A percentile compares a stretch with the other conserved stretches of the same genome.
These are phyloP conservation scores for Funneliformis caledonium DNA, from an alignment of 371 early-diverging fungal species.

Conservation along the genomic window DNA sequence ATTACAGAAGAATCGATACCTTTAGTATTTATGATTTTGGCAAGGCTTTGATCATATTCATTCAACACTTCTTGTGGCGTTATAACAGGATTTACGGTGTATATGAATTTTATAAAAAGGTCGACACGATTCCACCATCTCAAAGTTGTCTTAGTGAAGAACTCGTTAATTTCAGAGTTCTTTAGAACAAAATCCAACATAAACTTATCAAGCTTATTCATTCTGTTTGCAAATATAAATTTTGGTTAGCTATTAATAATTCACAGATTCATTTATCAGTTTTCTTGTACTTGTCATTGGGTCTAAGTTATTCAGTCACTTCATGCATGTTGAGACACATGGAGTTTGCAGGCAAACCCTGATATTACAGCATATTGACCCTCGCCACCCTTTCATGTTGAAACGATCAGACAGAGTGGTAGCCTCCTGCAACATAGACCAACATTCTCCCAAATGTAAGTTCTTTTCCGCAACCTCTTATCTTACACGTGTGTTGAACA, in stretches of 20 bases:
- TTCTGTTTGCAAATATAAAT: no score
- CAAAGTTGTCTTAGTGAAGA: constrained; percentile 15
- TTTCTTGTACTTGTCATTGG: no score
- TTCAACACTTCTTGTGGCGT: constrained; percentile 9
- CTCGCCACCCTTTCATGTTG: neutral
- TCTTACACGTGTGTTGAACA: constrained; percentile 40
- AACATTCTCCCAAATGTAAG: constrained; percentile 4
- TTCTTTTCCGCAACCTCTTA: constrained; percentile 23
- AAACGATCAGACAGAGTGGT: constrained; percentile 11
- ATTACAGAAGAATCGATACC: no score
- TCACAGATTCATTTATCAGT: no score
- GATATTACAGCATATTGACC: neutral
- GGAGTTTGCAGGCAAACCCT: neutral
- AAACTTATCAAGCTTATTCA: no score
- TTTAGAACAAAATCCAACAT: no score
- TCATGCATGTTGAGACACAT: neutral
- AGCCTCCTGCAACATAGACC: neutral
- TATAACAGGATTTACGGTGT: constrained; percentile 3
- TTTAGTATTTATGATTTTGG: no score
- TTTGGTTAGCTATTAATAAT: no score
- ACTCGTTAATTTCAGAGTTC: constrained; percentile 7
- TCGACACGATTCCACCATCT: constrained; percentile 21
- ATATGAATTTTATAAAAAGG: constrained; percentile 22
- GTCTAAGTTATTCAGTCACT: no score
- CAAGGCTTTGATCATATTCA: no score